Conservation (phyloP, 495 filamentous ascomycete species). For the Podospora comata region DNA sequence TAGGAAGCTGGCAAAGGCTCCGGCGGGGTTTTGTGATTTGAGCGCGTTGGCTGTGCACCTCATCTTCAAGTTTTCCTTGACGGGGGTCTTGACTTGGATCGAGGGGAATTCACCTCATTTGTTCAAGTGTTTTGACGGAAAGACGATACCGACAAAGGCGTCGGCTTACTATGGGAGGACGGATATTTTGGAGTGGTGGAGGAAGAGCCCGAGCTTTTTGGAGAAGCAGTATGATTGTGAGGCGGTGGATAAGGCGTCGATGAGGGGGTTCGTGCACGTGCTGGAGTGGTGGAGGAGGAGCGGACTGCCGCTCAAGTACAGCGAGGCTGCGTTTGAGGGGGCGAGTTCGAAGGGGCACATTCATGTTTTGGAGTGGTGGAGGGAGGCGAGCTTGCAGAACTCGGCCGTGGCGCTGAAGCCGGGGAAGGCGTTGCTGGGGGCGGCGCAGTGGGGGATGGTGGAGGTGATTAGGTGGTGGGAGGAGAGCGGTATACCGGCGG, state of each 20-base stretch:
- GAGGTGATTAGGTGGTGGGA: constrained; percentile 80
- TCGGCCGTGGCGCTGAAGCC: constrained; percentile 56
- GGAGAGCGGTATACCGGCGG: constrained; percentile 66
- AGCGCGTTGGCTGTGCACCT: constrained; percentile 80
- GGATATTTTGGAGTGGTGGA: constrained; percentile 83
- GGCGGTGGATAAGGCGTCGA: constrained; percentile 81
- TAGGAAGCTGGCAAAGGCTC: constrained; percentile 59
- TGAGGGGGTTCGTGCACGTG: constrained; percentile 75
- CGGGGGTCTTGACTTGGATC: constrained; percentile 74
- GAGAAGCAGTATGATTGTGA: constrained; percentile 72
- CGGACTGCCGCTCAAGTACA: constrained; percentile 76
- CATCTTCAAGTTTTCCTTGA: constrained; percentile 85
- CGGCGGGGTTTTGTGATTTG: constrained; percentile 66
- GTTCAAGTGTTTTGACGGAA: constrained; percentile 78
- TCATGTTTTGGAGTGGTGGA: constrained; percentile 90
- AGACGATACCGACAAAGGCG: constrained; percentile 77
- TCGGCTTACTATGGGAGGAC: constrained; percentile 82
- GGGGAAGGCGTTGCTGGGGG: constrained; percentile 73
- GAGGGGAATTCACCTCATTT: constrained; percentile 72
- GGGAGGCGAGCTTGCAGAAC: constrained; percentile 51
- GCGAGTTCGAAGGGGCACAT: constrained; percentile 79
- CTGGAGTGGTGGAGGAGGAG: constrained; percentile 89
- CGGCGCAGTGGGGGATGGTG: constrained; percentile 72
- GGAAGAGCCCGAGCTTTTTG: constrained; percentile 64
- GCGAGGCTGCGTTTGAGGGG: constrained; percentile 78